Percentiles rank a stretch among this genome's conserved stretches.
Evolutionary conservation across 2,329 filamentous ascomycete genomes (phyloP).

Genomic region (Phialocephala subalpina): DNA sequence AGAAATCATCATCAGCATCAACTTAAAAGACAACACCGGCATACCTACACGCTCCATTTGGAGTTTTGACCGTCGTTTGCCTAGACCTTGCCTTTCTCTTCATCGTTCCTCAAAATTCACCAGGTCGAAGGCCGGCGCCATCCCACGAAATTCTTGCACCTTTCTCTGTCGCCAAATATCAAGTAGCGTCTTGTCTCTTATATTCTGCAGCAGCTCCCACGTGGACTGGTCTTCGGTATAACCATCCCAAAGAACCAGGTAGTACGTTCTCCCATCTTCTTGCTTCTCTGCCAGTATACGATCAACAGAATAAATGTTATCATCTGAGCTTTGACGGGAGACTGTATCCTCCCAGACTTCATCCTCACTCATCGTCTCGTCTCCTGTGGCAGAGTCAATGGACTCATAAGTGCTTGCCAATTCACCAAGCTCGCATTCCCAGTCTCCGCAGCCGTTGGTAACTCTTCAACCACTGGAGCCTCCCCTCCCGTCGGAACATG

Average conservation of each 20-base stretch:
- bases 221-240: no score
- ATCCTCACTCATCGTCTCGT: constrained; percentile 5
- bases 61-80: no score
- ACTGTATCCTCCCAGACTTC: neutral
- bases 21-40: no score
- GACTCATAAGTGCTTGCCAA: constrained; percentile 4
- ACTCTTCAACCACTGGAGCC: no score
- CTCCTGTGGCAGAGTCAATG: neutral
- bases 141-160: neutral
- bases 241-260: neutral
- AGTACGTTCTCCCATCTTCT: constrained; percentile 3
- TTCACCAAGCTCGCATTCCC: neutral
- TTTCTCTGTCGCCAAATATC: constrained; percentile 2
- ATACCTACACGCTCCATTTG: no score
- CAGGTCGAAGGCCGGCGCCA: constrained; percentile 2
- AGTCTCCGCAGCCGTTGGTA: no score
- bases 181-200: neutral
- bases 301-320: neutral
- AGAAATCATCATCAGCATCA: no score
- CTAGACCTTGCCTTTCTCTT: no score
- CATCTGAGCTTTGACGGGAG: constrained; percentile 1
- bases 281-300: constrained; percentile 7
- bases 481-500: no score
- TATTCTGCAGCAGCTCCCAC: no score
- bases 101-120: neutral